Evolutionary conservation across 2,329 filamentous ascomycete species (phyloP), one percentile per base, ranked within the genome.

Genomic region (Fusarium begoniae): DNA sequence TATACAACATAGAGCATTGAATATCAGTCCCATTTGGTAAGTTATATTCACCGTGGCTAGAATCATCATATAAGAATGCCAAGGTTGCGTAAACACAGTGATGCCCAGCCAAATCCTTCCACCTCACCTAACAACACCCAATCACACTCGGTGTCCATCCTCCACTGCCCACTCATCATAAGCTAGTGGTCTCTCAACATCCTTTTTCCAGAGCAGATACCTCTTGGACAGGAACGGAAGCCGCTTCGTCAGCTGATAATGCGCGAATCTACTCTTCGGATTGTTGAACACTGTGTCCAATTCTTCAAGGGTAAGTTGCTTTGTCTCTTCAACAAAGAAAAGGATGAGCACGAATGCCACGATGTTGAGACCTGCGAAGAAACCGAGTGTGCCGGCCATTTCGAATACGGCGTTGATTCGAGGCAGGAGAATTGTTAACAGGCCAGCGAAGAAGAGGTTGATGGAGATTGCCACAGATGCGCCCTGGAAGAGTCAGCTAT

Each of bases 401-500:
- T 75, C 77, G 28, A 75, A 66, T 1, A 54, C 66, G 4, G 63
- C 65, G 22, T 79, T 75, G 20, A 82, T 76, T 50, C 77, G 77
- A 2, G 82, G 84, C 32, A 82, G 86, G 22, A 83, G 81, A 17
- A 87, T 80, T 18, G 85, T 83, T 2, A 88, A 74, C 1, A 87
- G 75, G 3, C 85, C 85, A 0, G 84, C 85, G 63, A 87, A 86
- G 37, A 84, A 79, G 6, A 87, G 80, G 69, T 88, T 87, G 30
- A 84, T 83, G 6, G 83, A 82, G 26, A 88, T 85, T 6, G 85
- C 85, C 35, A 86, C 84, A 1, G 86, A 84, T 32, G 84, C 83
- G 2, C 86, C 86, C 81, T 81, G 75, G 4, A 26, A 17, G 40
- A 70, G 73, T 64, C 69, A 80, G 78, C 4, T 20, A 8, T 40